A percentile compares a stretch with the other conserved stretches of the same genome.
These are phyloP conservation scores for Rhododendron simsii DNA, from an alignment of 148 eudicot genomes.

Conservation along the genomic window DNA sequence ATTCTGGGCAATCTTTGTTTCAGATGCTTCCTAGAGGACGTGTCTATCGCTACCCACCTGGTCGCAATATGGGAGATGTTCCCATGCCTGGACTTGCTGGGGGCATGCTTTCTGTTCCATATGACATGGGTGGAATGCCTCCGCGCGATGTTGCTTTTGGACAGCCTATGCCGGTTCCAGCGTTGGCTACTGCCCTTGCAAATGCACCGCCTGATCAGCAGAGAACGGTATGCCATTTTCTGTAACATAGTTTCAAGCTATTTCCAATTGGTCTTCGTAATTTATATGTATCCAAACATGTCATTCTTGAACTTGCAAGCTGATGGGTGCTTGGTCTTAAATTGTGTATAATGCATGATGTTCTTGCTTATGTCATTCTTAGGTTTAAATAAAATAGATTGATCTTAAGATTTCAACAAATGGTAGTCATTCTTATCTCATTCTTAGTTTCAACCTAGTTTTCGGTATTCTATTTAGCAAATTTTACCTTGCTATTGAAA, in stretches of 20 bases:
- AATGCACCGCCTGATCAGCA: constrained; percentile 69
- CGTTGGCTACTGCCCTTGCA: constrained; percentile 73
- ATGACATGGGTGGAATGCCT: constrained; percentile 18
- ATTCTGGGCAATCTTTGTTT: not conserved
- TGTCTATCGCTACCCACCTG: constrained; percentile 48
- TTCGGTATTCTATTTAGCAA: not conserved
- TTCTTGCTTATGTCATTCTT: not conserved
- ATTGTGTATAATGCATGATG: not conserved
- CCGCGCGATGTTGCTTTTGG: constrained; percentile 21
- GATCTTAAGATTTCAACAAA: not conserved
- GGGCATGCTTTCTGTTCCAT: constrained; percentile 56
- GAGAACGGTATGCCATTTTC: constrained; percentile 51
- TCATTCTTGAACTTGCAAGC: not conserved
- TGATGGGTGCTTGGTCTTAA: not conserved
- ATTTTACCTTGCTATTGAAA: not conserved
- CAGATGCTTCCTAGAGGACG: constrained; percentile 79
- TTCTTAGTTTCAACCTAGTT: no score
- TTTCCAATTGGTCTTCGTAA: not conserved
- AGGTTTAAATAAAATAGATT: not conserved
- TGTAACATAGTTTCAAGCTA: not conserved
- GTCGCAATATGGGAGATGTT: constrained; percentile 51
- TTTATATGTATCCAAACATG: not conserved
- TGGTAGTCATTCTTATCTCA: not conserved
- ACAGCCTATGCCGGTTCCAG: constrained; percentile 48
- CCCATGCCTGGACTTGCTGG: constrained; percentile 44